These are phyloP conservation scores for Pistacia atlantica DNA, from an alignment of 345 rosid genomes.

Conservation along the genomic window DNA sequence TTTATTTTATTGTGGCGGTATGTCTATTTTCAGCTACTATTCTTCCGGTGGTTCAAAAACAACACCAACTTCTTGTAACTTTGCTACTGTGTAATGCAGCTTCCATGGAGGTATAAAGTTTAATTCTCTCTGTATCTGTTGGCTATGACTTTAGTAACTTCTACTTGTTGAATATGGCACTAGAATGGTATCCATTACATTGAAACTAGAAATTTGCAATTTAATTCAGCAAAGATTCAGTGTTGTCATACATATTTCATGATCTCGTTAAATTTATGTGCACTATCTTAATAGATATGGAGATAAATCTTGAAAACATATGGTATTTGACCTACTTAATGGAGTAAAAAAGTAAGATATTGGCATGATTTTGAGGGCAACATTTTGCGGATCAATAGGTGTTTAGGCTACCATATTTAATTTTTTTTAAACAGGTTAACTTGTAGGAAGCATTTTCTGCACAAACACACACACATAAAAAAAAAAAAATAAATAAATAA, in stretches of 20 bases:
- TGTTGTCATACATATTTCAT: too few relatives aligned
- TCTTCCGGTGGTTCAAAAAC: slow-evolving; percentile 89
- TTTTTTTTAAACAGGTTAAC: too few relatives aligned
- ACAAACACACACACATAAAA: too few relatives aligned
- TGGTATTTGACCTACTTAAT: not conserved
- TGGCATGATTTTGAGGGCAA: too few relatives aligned
- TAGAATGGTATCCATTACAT: not conserved
- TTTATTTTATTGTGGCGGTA: too few relatives aligned
- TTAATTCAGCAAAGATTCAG: not conserved
- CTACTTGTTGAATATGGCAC: not conserved
- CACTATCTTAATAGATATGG: not conserved
- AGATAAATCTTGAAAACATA: not conserved
- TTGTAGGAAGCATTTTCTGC: too few relatives aligned
- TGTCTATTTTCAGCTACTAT: slow-evolving; percentile 55
- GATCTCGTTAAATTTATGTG: not conserved
- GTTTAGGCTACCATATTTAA: not conserved
- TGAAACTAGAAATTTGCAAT: not conserved
- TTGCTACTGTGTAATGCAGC: slow-evolving; percentile 85
- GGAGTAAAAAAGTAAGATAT: not conserved
- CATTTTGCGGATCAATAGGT: not conserved
- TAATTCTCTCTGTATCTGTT: not conserved
- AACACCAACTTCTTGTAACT: slow-evolving; percentile 95
- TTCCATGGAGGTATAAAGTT: slow-evolving; percentile 80
- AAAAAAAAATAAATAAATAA: too few relatives aligned
- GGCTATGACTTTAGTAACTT: not conserved